Evolutionary conservation across 495 filamentous ascomycete species (phyloP).

Genomic region (Aspergillus baeticus): DNA sequence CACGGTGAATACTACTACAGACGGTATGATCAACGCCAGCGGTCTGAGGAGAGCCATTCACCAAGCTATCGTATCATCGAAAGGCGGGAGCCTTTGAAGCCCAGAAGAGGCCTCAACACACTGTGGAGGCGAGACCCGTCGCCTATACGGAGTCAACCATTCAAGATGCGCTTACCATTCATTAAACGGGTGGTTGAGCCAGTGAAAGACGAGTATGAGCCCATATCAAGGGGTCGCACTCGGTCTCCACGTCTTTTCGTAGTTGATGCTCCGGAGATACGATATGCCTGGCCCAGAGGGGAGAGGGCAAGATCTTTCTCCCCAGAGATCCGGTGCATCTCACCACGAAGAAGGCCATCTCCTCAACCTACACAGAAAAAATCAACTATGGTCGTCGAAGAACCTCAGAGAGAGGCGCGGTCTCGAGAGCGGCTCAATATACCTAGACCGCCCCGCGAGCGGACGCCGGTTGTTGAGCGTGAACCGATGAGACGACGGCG

Average conservation of each 20-base stretch:
- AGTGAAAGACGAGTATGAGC: neutral
- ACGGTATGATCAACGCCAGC: constrained; percentile 8
- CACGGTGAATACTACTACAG: constrained; percentile 12
- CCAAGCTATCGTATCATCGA: constrained; percentile 15
- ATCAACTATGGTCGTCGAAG: neutral
- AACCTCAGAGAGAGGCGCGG: neutral
- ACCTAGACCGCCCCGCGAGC: constrained; percentile 20
- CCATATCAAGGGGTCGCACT: constrained; percentile 6
- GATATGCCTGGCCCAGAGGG: neutral
- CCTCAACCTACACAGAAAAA: neutral
- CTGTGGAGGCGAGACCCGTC: constrained; percentile 10
- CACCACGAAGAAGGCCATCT: constrained; percentile 3
- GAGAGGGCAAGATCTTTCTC: constrained; percentile 1
- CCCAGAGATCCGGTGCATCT: constrained; percentile 11
- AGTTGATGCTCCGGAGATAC: constrained; percentile 9
- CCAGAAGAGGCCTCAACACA: neutral
- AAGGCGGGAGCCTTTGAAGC: constrained; percentile 6
- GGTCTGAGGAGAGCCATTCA: neutral
- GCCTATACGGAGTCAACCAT: constrained; percentile 13
- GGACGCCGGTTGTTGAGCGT: constrained; percentile 22
- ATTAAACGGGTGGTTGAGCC: constrained; percentile 5
- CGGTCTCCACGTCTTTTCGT: constrained; percentile 16
- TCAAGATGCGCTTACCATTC: constrained; percentile 17
- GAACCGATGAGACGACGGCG: constrained; percentile 14
- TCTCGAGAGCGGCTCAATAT: neutral